phyloP scores from a whole-genome alignment of 352 stramenopile genomes.

The Pythium grandisporangium region DNA sequence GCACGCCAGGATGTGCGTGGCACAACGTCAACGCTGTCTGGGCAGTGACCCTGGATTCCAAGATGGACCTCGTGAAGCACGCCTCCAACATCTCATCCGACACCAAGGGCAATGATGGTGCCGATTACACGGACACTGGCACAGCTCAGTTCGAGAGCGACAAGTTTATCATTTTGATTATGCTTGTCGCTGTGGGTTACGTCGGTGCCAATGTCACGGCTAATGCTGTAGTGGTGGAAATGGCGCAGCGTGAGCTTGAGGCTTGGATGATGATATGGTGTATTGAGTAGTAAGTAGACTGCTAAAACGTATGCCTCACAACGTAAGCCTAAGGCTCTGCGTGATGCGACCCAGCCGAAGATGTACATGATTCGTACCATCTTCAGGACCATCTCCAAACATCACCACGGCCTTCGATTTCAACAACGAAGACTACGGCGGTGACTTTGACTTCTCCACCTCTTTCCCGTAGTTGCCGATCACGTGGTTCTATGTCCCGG shows the following conservation, averaged over 20 bases:
- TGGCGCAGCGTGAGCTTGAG: conserved; percentile 45
- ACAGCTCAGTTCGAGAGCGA: conserved; percentile 21
- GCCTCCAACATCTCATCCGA: conserved; percentile 7
- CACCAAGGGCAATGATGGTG: conserved; percentile 2
- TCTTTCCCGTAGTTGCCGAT: conserved; percentile 26
- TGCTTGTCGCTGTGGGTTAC: conserved; percentile 40
- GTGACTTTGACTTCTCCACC: conserved; percentile 38
- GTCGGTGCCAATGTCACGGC: conserved; percentile 37
- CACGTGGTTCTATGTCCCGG: conserved; percentile 43
- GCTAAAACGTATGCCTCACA: too few relatives aligned
- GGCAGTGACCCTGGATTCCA: background rate
- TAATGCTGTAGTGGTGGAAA: conserved; percentile 41
- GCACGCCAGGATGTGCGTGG: background rate
- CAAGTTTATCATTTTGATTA: conserved; percentile 50
- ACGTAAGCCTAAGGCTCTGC: conserved; percentile 36
- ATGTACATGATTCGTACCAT: conserved; percentile 42
- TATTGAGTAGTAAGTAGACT: too few relatives aligned
- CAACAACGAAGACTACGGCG: conserved; percentile 40
- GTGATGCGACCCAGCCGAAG: conserved; percentile 37
- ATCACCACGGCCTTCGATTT: conserved; percentile 33
- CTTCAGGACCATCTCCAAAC: conserved; percentile 27
- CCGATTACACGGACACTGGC: conserved; percentile 4
- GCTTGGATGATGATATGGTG: too few relatives aligned
- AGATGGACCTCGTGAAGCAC: conserved; percentile 5
- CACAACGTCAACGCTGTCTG: background rate